Percentiles rank a stretch among this genome's conserved stretches.
These are phyloP conservation scores for Stylonectria norvegica DNA, from an alignment of 2,329 filamentous ascomycete genomes.

Conservation along the genomic window DNA sequence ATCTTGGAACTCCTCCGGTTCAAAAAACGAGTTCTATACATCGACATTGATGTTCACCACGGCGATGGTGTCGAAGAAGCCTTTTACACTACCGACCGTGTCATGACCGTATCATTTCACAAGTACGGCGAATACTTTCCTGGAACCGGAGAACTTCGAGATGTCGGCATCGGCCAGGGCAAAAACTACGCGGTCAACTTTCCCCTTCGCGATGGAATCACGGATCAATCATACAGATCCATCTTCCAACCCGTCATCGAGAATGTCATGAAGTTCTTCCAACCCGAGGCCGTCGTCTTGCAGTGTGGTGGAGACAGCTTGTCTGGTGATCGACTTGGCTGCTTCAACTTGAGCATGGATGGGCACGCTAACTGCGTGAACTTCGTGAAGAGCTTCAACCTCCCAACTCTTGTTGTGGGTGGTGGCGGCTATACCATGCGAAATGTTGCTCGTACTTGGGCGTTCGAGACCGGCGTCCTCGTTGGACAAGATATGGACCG, in stretches of 20 bases:
- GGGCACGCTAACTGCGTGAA: constrained; percentile 93
- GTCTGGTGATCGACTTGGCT: constrained; percentile 88
- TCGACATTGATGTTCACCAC: constrained; percentile 94
- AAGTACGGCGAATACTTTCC: constrained; percentile 98
- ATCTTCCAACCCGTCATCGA: constrained; percentile 91
- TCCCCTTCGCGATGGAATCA: constrained; percentile 86
- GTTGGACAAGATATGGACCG: constrained; percentile 78
- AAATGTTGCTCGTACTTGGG: constrained; percentile 96
- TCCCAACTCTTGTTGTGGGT: constrained; percentile 88
- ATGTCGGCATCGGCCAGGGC: constrained; percentile 81
- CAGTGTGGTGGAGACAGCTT: constrained; percentile 96
- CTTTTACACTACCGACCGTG: constrained; percentile 87
- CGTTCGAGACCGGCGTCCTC: constrained; percentile 88
- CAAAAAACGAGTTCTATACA: constrained; percentile 93
- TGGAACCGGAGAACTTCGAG: constrained; percentile 81
- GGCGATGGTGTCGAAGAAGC: constrained; percentile 91
- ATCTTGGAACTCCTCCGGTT: constrained; percentile 88
- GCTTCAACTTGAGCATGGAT: constrained; percentile 96
- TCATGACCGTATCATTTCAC: constrained; percentile 92
- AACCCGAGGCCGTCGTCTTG: constrained; percentile 86
- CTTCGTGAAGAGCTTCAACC: constrained; percentile 79
- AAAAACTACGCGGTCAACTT: constrained; percentile 92
- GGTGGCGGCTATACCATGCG: constrained; percentile 96
- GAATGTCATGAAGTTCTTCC: constrained; percentile 81
- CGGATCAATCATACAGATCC: constrained; percentile 82